Evolutionary conservation across 805 yeast species (phyloP), one percentile per base, ranked within the genome.

Genomic region (Candida palmyrensis): DNA sequence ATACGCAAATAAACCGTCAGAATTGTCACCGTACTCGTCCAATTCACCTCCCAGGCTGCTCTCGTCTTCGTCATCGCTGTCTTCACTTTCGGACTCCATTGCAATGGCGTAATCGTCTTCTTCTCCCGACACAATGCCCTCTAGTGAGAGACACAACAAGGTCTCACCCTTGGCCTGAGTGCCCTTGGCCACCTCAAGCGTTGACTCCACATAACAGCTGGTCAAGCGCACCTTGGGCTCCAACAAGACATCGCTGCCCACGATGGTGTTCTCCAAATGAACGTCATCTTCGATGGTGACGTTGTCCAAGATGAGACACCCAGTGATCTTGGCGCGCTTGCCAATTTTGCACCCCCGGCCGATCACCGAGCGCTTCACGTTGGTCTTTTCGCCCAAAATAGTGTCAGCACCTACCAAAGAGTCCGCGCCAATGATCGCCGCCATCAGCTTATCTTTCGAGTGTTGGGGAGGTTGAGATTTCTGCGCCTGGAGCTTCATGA

Each of bases 131-230:
- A 58, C 68, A 35, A 62, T 45, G 0, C 69, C 71, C 37, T 65
- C 71, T 40, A 67, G 56, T 10, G 65, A 49, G 42, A 68, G 57
- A 41, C 63, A 55, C 33, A 64, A 51, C 36, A 79, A 58, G 1
- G 78, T 75, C 45, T 79, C 85, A 40, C 82, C 81, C 57, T 79
- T 79, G 18, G 72, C 44, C 27, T 52, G 61, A 8, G 69, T 63
- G 33, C 79, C 78, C 45, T 73, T 63, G 2, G 73, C 67, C 15
- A 92, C 89, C 13, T 66, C 67, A 52, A 79, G 86, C 1, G 78
- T 67, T 7, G 94, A 85, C 56, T 89, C 97, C 17, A 92, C 82
- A 41, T 84, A 80, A 67, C 96, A 90, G 45, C 82, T 82, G 10
- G 79, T 75, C 41, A 92, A 71, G 51, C 72, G 77, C 27, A 77